Conservation (phyloP, 2,329 filamentous ascomycete genomes). For the Aspergillus tamarii region DNA sequence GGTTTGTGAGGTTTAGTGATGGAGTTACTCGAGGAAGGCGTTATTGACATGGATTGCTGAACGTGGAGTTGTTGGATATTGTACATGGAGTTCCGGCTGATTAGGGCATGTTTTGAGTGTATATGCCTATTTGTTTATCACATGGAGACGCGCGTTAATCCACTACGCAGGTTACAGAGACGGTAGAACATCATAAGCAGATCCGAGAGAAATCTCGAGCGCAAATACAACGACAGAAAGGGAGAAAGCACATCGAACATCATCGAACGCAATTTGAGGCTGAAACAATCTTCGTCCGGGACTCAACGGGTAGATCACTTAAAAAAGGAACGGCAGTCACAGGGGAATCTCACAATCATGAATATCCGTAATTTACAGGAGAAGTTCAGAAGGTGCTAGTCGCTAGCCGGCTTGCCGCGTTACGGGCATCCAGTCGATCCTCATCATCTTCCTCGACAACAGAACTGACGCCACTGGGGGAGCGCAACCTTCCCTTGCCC, state of each 20-base stretch:
- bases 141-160: background rate
- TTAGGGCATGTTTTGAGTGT: background rate
- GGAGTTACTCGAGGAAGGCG: constrained; percentile 22
- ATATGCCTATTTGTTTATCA: background rate
- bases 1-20: constrained; percentile 26
- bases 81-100: background rate
- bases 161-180: background rate
- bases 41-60: background rate
- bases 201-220: constrained; percentile 1
- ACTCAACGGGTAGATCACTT: constrained; percentile 13
- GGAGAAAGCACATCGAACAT: constrained; percentile 3
- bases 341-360: constrained; percentile 39
- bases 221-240: background rate
- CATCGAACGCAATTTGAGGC: background rate
- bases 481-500: constrained; percentile 51
- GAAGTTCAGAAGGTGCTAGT: constrained; percentile 80
- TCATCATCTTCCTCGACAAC: constrained; percentile 69
- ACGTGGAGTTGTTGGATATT: background rate
- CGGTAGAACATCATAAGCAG: background rate
- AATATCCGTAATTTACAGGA: constrained; percentile 39
- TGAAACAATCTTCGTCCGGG: constrained; percentile 1
- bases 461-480: constrained; percentile 50
- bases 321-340: constrained; percentile 21
- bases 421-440: constrained; percentile 91
- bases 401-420: constrained; percentile 90